Base-by-base conservation (phyloP, 345 rosid genomes). In the Adansonia digitata region DNA sequence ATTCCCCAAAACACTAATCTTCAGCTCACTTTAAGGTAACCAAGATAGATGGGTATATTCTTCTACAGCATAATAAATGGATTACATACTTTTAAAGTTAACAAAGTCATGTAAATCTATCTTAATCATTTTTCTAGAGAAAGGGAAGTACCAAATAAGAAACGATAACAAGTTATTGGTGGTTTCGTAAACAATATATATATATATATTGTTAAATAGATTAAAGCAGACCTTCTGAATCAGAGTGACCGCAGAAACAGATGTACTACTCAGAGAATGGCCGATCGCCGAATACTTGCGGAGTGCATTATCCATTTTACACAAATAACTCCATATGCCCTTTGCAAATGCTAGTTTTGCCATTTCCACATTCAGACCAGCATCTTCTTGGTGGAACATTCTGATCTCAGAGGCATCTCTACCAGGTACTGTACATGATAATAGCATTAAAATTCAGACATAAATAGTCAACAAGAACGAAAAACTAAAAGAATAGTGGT, bases 381-480 rank as follows among this genome's bases (percentile, higher is more conserved):
- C 96, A 83, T 95, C 95, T 85, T 95, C 99, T 81, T 90, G 94
- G n/a, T n/a, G n/a, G n/a, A n/a, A n/a, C n/a, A n/a, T n/a, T n/a
- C n/a, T n/a, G n/a, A n/a, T n/a, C n/a, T n/a, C n/a, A n/a, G n/a
- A n/a, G n/a, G n/a, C n/a, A n/a, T n/a, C n/a, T n/a, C n/a, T n/a
- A n/a, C n/a, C n/a, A n/a, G n/a, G n/a, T n/a, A n/a, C n/a, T n/a
- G n/a, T n/a, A n/a, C n/a, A n/a, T n/a, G n/a, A n/a, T n/a, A n/a
- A n/a, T n/a, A n/a, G n/a, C n/a, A n/a, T n/a, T n/a, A n/a, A n/a
- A n/a, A n/a, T n/a, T n/a, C n/a, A n/a, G n/a, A n/a, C n/a, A n/a
- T n/a, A n/a, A n/a, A n/a, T n/a, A n/a, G n/a, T n/a, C n/a, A n/a
- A n/a, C n/a, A n/a, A n/a, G n/a, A n/a, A n/a, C n/a, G n/a, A n/a